Evolutionary conservation across 306 rosid species (phyloP), one percentile per base, ranked within the genome.

Genomic region (Ormosia emarginata): DNA sequence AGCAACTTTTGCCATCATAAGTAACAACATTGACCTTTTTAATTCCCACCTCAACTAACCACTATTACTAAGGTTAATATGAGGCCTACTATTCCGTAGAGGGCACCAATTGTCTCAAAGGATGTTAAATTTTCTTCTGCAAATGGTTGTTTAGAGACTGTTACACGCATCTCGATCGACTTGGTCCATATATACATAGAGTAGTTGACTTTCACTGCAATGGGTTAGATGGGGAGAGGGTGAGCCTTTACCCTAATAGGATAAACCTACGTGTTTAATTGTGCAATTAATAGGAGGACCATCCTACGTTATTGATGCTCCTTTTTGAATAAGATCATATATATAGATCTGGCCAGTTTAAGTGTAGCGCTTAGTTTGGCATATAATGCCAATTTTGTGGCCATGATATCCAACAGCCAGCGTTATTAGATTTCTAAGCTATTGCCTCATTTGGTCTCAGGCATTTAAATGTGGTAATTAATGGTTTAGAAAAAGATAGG

Each of bases 131-230:
- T 78, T 78, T 78, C 75, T 78, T 33, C 17, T 34, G 4, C 1
- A 64, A 78, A 78, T 53, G 65, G 75, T 75, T 59, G 32, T 65
- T 65, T 71, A 30, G 66, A 71, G 44, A 49, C 10, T 55, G 15
- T 37, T 46, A 62, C 57, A 46, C 71, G 63, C 59, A 70, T 77
- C 69, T 59, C 47, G 3, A 59, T 70, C 49, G 8, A 61, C 68
- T 64, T 82, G 79, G 65, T 74, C 77, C 78, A 82, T 78, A 57
- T 63, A 8, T 4, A 50, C 36, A 63, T 63, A 72, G 79, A 53
- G 64, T 83, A 63, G 32, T 86, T 86, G 89, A 83, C 89, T 83
- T 79, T 67, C 30, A 36, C 30, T 56, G 30, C 70, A 67, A 61
- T 67, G 76, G 33, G 43, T 67, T 77, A 66, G 89, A 65, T 71